These are phyloP conservation scores for Suhomyces wounanorum DNA, from an alignment of 1,139 yeast genomes.

Conservation along the genomic window DNA sequence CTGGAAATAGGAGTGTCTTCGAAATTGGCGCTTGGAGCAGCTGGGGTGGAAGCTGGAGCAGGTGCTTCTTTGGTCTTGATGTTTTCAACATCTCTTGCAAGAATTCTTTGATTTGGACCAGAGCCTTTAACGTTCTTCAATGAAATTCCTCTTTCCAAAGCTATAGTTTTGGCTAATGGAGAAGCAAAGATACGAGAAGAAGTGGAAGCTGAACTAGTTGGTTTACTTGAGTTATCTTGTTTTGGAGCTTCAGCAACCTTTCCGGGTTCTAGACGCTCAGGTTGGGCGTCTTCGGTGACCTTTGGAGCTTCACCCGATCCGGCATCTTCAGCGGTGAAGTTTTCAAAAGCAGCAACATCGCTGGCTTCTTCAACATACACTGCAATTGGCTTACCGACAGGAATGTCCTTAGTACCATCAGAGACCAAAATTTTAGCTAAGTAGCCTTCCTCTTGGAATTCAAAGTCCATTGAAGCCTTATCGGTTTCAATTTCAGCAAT, in stretches of 20 bases:
- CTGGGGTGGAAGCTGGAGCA: constrained; percentile 47
- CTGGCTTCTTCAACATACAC: constrained; percentile 87
- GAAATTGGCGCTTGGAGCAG: constrained; percentile 55
- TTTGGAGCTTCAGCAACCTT: constrained; percentile 28
- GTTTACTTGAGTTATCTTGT: constrained; percentile 14
- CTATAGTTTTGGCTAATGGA: constrained; percentile 91
- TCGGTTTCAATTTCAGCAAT: constrained; percentile 98
- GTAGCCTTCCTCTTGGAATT: constrained; percentile 97
- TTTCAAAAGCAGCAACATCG: constrained; percentile 86
- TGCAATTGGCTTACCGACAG: constrained; percentile 95
- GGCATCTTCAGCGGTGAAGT: constrained; percentile 83
- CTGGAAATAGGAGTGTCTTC: constrained; percentile 83
- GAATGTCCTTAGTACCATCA: constrained; percentile 86
- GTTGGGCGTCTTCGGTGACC: constrained; percentile 28
- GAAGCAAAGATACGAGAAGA: constrained; percentile 85
- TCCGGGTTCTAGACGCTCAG: constrained; percentile 29
- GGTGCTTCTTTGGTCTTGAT: constrained; percentile 51
- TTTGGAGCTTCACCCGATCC: constrained; percentile 53
- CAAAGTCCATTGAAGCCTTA: constrained; percentile 98
- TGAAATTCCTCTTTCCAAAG: constrained; percentile 89
- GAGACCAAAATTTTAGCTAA: constrained; percentile 87
- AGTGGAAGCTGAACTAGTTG: constrained; percentile 25
- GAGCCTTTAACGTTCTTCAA: constrained; percentile 84
- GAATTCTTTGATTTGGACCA: constrained; percentile 94
- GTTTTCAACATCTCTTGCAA: constrained; percentile 85